Base-by-base conservation (phyloP, 768 basidiomycete species). In the Mycena albidolilacea region DNA sequence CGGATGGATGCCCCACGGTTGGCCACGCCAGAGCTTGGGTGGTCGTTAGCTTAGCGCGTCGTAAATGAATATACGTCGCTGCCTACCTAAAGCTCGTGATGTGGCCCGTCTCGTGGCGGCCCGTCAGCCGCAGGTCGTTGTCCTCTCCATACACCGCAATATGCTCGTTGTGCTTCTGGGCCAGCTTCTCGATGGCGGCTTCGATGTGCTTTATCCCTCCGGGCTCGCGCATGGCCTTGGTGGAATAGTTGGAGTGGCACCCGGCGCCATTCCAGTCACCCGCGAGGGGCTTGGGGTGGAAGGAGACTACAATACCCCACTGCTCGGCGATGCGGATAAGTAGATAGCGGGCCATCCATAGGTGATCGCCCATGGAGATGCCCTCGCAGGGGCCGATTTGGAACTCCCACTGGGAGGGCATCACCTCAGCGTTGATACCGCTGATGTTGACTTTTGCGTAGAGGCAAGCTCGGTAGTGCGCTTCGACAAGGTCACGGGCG, bases 331-430 rank as follows among this genome's bases (percentile, higher is more conserved):
- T 93, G 77, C 98, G 95, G 81, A 96, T 83, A 78, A 99, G 92
- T 77, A 99, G 93, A 88, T 93, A 99, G 77, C 98, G 95, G 46
- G 98, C 96, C 91, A 99, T 96, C 96, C 97, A 98, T 78, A 99
- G 92, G 85, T 99, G 97, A 84, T 99, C 98, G 77, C 98, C 98
- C 96, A 99, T 97, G 71, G 93, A 88, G 83, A 99, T 98, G 67
- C 98, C 98, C 82, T 95, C 94, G 79, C 97, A 99, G 39, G 98
- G 98, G 65, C 98, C 97, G 77, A 99, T 96, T 85, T 99, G 98
- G 94, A 97, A 99, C 87, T 99, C 98, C 98, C 98, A 99, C 84
- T 99, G 98, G 68, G 97, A 92, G 17, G 98, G 97, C 97, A 99
- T 99, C 73, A 99, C 97, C 85, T 99, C 98, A 72, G 97, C 97